Evolutionary conservation across 106 monocot species (phyloP), one percentile per base, ranked within the genome.

Genomic region (Xerophyta viscosa): DNA sequence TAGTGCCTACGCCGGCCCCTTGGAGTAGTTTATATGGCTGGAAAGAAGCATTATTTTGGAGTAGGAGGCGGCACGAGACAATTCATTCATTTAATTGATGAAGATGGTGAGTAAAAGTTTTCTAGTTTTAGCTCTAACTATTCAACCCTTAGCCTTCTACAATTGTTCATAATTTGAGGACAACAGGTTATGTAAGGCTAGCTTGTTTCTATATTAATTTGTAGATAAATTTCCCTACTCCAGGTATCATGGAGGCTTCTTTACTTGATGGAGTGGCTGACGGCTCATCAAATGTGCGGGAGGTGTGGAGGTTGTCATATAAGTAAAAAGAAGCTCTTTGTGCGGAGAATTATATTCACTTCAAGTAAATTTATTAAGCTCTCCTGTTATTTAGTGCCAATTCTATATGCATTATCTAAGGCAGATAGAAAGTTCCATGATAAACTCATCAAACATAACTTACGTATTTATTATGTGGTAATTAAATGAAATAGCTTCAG

Each of bases 11-110:
- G 33, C 26, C 61, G 24, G 13, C 62, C 75, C 43, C 31, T 56
- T 45, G 88, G 94, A 64, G 73, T 79, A 31, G 71, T 82, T 49
- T 96, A 89, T 66, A 56, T 96, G 78, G 89, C 96, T 26, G 89
- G 85, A 61, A 96, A 96, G 73, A 96, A 96, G 62, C 82, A 96
- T 58, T 96, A 96, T 52, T 96, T 89, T 74, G 96, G 96, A 2
- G 96, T 96, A 8, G 96, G 96, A 25, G 96, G 96, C 45, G 96
- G 96, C 22, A 96, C 96, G 5, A 75, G 89, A 41, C 96, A 96
- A n/a, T 89, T 96, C 62, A 19, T 79, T 20, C 73, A 67, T 46
- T 50, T 86, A 50, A 66, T 89, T 47, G 50, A 77, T 62, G 76
- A 79, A 75, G 89, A 96, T 79, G 93, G 92, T 93, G 36, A 80